Base-by-base conservation (phyloP, 495 filamentous ascomycete species). In the Lasiosphaeria miniovina region DNA sequence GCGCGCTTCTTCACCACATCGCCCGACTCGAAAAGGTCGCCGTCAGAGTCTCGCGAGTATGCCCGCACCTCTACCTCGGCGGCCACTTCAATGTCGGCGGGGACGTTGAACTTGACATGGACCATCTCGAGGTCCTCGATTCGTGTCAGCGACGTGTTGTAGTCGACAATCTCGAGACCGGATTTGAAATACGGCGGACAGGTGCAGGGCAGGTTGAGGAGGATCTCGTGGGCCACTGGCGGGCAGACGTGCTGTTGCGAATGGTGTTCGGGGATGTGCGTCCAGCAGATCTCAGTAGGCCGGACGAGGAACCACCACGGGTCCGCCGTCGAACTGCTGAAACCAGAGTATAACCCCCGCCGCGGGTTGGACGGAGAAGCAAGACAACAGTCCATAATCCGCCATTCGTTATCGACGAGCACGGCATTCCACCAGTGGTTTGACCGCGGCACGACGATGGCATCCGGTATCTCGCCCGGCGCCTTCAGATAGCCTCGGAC, bases 381-480 rank as follows among this genome's bases (percentile, higher is more conserved):
- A 36, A 99, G 80, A 17, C 91, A 91, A 67, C 90, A 95, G 71
- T 99, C 94, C 83, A 99, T 93, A 60, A 97, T 86, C 51, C 94
- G 88, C 94, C 94, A 99, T 73, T 96, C 90, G 14, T 89, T 87
- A 66, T 99, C 95, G 10, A 96, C 87, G 41, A 96, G 74, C 3
- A 99, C 92, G 2, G 91, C 87, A 67, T 99, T 99, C 94, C 94
- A 99, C 89, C 90, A 97, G 78, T 99, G 94, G 64, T 99, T 99
- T 7, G 93, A 84, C 40, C 88, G 85, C 36, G 85, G 87, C 57
- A 89, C 84, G 12, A 87, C 82, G 51, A 87, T 88, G 32, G 90
- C 74, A 38, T 97, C 93, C 14, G 91, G 80, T 3, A 84, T 72
- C 63, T 97, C 93, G 1, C 93, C 94, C 0, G 95, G 95, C 9